These are phyloP conservation scores for Cladophialophora immunda DNA, from an alignment of 2,329 filamentous ascomycete genomes.

Conservation along the genomic window DNA sequence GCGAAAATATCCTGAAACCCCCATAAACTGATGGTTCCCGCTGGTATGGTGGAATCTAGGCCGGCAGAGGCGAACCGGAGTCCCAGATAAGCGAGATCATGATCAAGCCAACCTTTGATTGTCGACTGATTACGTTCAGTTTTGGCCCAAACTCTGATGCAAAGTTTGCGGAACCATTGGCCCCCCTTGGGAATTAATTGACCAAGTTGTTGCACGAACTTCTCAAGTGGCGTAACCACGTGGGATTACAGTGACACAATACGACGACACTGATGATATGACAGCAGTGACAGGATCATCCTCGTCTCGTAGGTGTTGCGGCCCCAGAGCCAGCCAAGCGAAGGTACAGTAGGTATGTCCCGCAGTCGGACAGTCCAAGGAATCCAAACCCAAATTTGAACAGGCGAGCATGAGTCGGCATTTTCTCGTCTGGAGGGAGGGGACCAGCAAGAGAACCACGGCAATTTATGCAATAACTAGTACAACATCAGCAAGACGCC, in stretches of 20 bases:
- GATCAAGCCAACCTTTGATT: conserved; percentile 26
- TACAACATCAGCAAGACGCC: not conserved
- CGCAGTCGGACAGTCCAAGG: not conserved
- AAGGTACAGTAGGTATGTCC: not conserved
- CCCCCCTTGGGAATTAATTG: conserved; percentile 1
- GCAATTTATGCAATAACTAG: not conserved
- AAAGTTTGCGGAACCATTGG: conserved; percentile 17
- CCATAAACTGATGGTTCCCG: not conserved
- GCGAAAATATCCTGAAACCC: conserved; percentile 50
- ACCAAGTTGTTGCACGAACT: conserved; percentile 20
- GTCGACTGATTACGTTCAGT: conserved; percentile 27
- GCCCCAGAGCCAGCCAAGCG: not conserved
- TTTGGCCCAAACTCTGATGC: conserved; percentile 16
- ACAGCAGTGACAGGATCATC: conserved; percentile 30
- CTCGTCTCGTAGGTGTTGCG: conserved; percentile 14
- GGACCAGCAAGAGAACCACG: not conserved
- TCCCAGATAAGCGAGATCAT: conserved; percentile 37
- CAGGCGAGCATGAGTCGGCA: not conserved
- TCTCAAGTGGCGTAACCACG: conserved; percentile 26
- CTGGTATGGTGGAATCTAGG: conserved; percentile 22
- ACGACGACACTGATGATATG: conserved; percentile 13
- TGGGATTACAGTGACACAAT: conserved; percentile 25
- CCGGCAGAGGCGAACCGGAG: conserved; percentile 34
- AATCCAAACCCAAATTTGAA: not conserved
- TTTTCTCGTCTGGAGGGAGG: not conserved